These are phyloP conservation scores for Wickerhamomyces bovis DNA, from an alignment of 805 yeast species.

Conservation along the genomic window DNA sequence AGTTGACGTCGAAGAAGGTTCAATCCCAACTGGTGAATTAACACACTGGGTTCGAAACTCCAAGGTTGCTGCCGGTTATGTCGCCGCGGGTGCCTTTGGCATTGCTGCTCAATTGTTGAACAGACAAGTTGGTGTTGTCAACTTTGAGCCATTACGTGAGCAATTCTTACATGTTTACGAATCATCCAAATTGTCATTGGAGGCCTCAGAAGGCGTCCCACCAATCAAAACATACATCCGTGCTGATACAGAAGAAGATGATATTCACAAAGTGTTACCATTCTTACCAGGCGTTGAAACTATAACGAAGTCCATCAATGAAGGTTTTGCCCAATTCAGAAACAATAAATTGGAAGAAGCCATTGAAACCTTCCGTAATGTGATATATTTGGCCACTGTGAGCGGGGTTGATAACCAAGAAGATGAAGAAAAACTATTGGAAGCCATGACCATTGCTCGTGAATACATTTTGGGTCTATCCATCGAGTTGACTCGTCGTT, in stretches of 20 bases:
- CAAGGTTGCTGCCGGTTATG: slow-evolving; percentile 83
- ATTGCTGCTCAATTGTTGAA: slow-evolving; percentile 89
- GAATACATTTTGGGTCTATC: slow-evolving; percentile 91
- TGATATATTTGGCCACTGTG: slow-evolving; percentile 70
- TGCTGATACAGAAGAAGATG: slow-evolving; percentile 51
- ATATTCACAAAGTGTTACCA: slow-evolving; percentile 49
- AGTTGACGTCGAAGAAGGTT: slow-evolving; percentile 29
- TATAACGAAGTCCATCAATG: slow-evolving; percentile 52
- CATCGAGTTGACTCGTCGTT: slow-evolving; percentile 84
- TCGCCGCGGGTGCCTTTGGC: slow-evolving; percentile 95
- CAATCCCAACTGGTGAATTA: slow-evolving; percentile 41
- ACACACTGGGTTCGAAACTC: slow-evolving; percentile 85
- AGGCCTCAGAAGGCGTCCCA: slow-evolving; percentile 65
- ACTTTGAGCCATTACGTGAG: slow-evolving; percentile 81
- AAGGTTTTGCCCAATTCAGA: slow-evolving; percentile 79
- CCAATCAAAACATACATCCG: slow-evolving; percentile 66
- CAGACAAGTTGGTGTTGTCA: slow-evolving; percentile 81
- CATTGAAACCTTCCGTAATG: slow-evolving; percentile 68
- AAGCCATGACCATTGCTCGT: slow-evolving; percentile 66
- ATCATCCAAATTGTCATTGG: slow-evolving; percentile 67
- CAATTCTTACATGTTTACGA: slow-evolving; percentile 83
- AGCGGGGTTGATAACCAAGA: slow-evolving; percentile 66
- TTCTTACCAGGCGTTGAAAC: slow-evolving; percentile 66
- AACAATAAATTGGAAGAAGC: slow-evolving; percentile 81
- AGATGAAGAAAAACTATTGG: slow-evolving; percentile 70